Percentiles rank a stretch among this genome's conserved stretches.
These are phyloP conservation scores for Pseudonitzschia delicatissima DNA, from an alignment of 108 stramenopile genomes.

Conservation along the genomic window DNA sequence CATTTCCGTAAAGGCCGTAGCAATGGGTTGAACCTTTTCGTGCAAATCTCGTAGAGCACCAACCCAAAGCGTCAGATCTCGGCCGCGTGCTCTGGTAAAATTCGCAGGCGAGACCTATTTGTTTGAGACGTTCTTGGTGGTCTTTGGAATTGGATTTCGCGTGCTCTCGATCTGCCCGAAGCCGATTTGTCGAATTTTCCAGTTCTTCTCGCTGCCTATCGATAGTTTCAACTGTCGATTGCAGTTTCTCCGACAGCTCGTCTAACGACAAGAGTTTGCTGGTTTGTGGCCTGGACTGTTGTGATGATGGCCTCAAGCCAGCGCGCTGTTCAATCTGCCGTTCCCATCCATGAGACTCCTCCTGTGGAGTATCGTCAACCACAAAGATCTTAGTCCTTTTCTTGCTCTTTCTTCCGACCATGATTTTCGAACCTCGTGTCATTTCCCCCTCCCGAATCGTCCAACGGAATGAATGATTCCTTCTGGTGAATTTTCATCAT, in stretches of 20 bases:
- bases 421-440: not conserved
- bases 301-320: slow-evolving; percentile 36
- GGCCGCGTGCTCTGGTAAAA: slow-evolving; percentile 66
- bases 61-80: slow-evolving; percentile 59
- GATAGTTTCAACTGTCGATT: slow-evolving; percentile 40
- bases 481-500: slow-evolving; percentile 2
- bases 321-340: slow-evolving; percentile 65
- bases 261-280: slow-evolving; percentile 9
- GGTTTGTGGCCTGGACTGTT: slow-evolving; percentile 5
- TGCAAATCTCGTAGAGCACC: slow-evolving; percentile 69
- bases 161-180: slow-evolving; percentile 26
- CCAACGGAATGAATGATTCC: slow-evolving; percentile 10
- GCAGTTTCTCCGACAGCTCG: slow-evolving; percentile 36
- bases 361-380: not conserved
- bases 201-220: slow-evolving; percentile 43
- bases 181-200: slow-evolving; percentile 25
- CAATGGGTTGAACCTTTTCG: slow-evolving; percentile 43
- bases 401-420: not conserved
- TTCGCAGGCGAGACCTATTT: slow-evolving; percentile 59
- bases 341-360: slow-evolving; percentile 48
- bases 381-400: not conserved
- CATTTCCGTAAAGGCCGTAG: slow-evolving; percentile 41
- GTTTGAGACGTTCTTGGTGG: slow-evolving; percentile 16
- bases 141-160: slow-evolving; percentile 15
- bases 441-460: not conserved